Percentiles rank a stretch among this genome's conserved stretches.
phyloP scores from a whole-genome alignment of 2,329 filamentous ascomycete species.

The Cadophora malorum region DNA sequence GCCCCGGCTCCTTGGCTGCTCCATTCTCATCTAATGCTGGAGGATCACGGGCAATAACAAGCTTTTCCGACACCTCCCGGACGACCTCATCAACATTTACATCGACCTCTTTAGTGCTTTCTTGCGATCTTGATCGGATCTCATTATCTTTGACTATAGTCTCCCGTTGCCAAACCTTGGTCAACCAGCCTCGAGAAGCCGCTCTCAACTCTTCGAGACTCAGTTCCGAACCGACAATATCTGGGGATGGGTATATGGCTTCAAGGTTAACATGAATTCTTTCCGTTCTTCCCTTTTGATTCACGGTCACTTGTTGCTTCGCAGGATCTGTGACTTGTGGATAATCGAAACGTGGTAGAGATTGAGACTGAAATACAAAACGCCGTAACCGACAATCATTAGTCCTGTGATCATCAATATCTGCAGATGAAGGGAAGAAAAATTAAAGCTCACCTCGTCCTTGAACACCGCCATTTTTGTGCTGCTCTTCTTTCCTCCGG shows the following conservation, averaged over 20 bases:
- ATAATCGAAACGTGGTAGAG: constrained; percentile 56
- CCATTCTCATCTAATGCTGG: constrained; percentile 66
- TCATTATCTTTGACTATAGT: constrained; percentile 16
- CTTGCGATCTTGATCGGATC: constrained; percentile 14
- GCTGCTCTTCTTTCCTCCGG: constrained; percentile 79
- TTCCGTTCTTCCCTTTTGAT: constrained; percentile 83
- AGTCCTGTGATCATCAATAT: constrained; percentile 97
- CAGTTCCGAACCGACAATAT: constrained; percentile 74
- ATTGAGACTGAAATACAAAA: constrained; percentile 63
- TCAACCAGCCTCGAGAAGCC: constrained; percentile 72
- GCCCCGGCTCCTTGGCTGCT: constrained; percentile 52
- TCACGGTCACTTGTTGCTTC: constrained; percentile 79
- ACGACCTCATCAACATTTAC: constrained; percentile 34
- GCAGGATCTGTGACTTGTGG: constrained; percentile 71
- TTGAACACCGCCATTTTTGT: constrained; percentile 93
- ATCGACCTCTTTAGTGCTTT: constrained; percentile 28
- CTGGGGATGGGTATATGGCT: constrained; percentile 80
- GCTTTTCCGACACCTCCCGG: constrained; percentile 45
- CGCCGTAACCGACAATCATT: constrained; percentile 69
- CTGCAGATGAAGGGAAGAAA: constrained; percentile 50
- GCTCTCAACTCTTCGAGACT: constrained; percentile 95
- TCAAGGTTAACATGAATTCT: constrained; percentile 87
- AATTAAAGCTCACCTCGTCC: constrained; percentile 80
- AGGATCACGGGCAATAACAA: constrained; percentile 45
- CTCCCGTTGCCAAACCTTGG: constrained; percentile 59